Evolutionary conservation across 768 basidiomycete species (phyloP).

Genomic region (Mycena amicta): DNA sequence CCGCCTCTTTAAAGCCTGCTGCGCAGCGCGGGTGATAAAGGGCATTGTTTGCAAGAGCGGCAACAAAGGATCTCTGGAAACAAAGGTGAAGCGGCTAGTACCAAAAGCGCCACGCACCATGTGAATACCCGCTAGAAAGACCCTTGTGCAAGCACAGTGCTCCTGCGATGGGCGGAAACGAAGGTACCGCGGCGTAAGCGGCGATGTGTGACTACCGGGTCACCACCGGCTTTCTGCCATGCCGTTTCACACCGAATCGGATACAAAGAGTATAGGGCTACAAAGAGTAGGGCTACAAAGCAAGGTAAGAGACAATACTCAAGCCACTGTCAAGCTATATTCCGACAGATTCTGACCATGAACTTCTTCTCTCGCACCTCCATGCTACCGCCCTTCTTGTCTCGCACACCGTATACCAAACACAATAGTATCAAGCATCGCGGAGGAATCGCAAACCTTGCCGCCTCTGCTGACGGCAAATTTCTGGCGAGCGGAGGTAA

Average conservation of each 20-base stretch:
- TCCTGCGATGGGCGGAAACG: too few relatives aligned
- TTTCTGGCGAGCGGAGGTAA: neutral
- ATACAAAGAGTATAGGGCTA: neutral
- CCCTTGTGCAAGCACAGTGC: too few relatives aligned
- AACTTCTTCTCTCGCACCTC: neutral
- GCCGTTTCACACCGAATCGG: neutral
- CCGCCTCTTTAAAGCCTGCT: neutral
- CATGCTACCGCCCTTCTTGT: neutral
- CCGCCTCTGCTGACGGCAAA: neutral
- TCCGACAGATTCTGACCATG: too few relatives aligned
- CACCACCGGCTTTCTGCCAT: neutral
- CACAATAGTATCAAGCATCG: neutral
- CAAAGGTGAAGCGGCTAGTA: too few relatives aligned
- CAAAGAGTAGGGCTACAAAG: neutral
- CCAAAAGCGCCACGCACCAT: too few relatives aligned
- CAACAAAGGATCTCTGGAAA: too few relatives aligned
- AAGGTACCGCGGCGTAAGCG: too few relatives aligned
- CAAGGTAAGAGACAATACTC: too few relatives aligned
- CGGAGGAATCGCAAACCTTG: neutral
- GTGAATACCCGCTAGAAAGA: too few relatives aligned
- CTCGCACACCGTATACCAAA: neutral
- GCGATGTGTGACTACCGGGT: neutral
- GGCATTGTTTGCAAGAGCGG: too few relatives aligned
- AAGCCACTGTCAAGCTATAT: too few relatives aligned
- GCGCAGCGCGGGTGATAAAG: too few relatives aligned